phyloP scores from a whole-genome alignment of 2,329 filamentous ascomycete genomes.

The Chlorencoelia australis region DNA sequence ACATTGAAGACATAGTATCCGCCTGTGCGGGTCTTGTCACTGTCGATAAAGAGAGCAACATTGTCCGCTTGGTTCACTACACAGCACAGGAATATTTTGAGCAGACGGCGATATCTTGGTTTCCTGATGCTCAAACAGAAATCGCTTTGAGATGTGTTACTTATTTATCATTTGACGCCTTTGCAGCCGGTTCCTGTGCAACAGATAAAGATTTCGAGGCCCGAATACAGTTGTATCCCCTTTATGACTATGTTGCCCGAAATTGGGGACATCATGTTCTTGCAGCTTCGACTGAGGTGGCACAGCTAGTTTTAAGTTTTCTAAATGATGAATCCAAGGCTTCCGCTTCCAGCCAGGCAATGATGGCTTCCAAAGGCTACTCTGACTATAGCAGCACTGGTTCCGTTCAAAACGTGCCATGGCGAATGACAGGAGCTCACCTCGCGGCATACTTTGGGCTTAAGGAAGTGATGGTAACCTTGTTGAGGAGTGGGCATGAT shows the following conservation, averaged over 20 bases:
- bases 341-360: background rate
- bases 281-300: background rate
- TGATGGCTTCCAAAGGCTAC: background rate
- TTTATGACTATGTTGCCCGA: conserved; percentile 26
- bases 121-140: conserved; percentile 6
- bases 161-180: conserved; percentile 20
- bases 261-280: conserved; percentile 27
- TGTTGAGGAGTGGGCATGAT: background rate
- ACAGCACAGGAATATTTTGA: conserved; percentile 23
- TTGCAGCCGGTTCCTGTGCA: conserved; percentile 11
- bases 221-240: conserved; percentile 14
- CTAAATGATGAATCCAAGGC: background rate
- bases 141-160: conserved; percentile 15
- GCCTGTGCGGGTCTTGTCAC: conserved; percentile 21
- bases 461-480: background rate
- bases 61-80: conserved; percentile 21
- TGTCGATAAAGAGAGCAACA: conserved; percentile 19
- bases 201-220: conserved; percentile 11
- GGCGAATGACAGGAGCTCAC: no score
- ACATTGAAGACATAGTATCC: conserved; percentile 8
- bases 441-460: no score
- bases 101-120: background rate
- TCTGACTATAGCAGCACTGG: no score
- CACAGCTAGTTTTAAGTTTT: background rate
- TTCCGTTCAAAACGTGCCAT: no score